A percentile compares a stretch with the other conserved stretches of the same genome.
Evolutionary conservation across 2,329 filamentous ascomycete species (phyloP).

Genomic region (Mariannaea elegans): DNA sequence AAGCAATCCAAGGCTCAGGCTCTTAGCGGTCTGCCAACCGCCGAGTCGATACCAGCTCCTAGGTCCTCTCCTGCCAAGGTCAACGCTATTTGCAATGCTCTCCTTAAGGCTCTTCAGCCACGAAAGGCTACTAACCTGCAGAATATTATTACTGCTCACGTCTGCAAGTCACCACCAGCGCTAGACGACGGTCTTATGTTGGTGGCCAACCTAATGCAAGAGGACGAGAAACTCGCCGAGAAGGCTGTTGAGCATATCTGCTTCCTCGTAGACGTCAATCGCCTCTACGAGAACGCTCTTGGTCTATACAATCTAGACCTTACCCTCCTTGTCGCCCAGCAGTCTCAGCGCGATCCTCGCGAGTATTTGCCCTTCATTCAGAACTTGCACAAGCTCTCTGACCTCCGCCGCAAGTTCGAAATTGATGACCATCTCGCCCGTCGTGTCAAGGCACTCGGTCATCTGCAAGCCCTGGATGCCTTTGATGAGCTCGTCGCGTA

Average conservation of each 20-base stretch:
- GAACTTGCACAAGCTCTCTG: conserved; percentile 78
- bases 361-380: conserved; percentile 97
- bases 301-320: conserved; percentile 93
- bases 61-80: conserved; percentile 66
- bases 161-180: conserved; percentile 92
- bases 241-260: conserved; percentile 96
- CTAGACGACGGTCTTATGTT: conserved; percentile 84
- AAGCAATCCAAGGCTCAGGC: conserved; percentile 51
- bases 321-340: conserved; percentile 89
- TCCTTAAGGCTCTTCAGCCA: conserved; percentile 73
- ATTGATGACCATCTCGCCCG: conserved; percentile 90
- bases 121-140: conserved; percentile 76
- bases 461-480: conserved; percentile 76
- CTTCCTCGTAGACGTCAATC: conserved; percentile 94
- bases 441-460: conserved; percentile 77
- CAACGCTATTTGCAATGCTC: conserved; percentile 87
- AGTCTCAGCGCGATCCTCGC: conserved; percentile 92
- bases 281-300: conserved; percentile 88
- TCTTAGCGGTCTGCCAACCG: conserved; percentile 5
- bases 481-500: conserved; percentile 85
- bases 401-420: conserved; percentile 76
- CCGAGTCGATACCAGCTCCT: conserved; percentile 24
- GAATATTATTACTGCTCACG: conserved; percentile 92
- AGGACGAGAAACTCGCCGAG: conserved; percentile 78
- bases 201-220: conserved; percentile 77